phyloP scores from a whole-genome alignment of 768 basidiomycete genomes.

The Leucogyrophana mollusca region DNA sequence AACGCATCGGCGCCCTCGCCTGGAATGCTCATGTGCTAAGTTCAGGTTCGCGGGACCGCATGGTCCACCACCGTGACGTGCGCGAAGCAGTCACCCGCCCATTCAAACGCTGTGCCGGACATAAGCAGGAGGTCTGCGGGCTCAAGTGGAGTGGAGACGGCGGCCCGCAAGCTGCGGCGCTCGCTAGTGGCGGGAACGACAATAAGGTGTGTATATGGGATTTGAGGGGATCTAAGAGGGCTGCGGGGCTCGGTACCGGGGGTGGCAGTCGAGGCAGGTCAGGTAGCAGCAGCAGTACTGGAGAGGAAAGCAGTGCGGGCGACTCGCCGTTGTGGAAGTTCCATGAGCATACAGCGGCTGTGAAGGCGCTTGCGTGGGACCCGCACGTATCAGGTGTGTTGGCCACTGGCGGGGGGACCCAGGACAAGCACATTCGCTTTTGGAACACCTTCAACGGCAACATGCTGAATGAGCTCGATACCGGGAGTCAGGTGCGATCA shows the following conservation, averaged over 20 bases:
- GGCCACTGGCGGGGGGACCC: conserved; percentile 97
- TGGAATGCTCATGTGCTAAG: conserved; percentile 90
- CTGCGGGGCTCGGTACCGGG: conserved; percentile 28
- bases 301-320: conserved; percentile 33
- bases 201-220: conserved; percentile 99
- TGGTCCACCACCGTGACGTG: conserved; percentile 90
- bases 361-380: conserved; percentile 98
- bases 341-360: conserved; percentile 94
- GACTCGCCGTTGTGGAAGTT: conserved; percentile 89
- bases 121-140: conserved; percentile 95
- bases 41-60: conserved; percentile 88
- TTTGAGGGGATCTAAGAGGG: conserved; percentile 58
- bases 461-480: conserved; percentile 86
- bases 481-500: conserved; percentile 81
- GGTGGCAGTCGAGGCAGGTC: conserved; percentile 21
- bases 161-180: conserved; percentile 45
- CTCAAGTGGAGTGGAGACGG: conserved; percentile 81
- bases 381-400: conserved; percentile 89
- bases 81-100: conserved; percentile 67
- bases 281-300: conserved; percentile 21
- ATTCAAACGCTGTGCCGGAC: conserved; percentile 69
- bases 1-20: conserved; percentile 90
- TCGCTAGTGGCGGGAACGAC: conserved; percentile 97
- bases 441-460: conserved; percentile 92
- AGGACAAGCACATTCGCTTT: conserved; percentile 96